Conservation (phyloP, 2,329 filamentous ascomycete genomes). For the Ceratocystis ficicola region DNA sequence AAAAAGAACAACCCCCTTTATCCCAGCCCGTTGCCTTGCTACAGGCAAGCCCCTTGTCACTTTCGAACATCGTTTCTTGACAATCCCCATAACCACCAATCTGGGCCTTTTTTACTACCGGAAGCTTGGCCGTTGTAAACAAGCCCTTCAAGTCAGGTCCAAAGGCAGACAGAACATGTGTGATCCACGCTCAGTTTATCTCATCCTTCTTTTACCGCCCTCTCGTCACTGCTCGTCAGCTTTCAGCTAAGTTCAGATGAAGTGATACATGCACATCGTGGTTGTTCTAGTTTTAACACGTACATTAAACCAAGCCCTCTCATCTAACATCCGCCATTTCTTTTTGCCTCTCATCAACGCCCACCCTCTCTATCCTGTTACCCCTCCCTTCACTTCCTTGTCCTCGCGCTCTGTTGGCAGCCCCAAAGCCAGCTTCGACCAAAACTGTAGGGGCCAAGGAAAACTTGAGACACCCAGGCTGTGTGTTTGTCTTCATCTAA, state of each 20-base stretch:
- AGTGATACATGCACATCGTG: background rate
- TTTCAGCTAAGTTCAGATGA: conserved; percentile 2
- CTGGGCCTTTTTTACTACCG: conserved; percentile 3
- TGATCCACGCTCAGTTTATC: background rate
- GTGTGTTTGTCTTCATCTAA: background rate
- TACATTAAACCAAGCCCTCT: background rate
- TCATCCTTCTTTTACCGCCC: background rate
- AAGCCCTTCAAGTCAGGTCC: background rate
- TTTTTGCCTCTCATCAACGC: background rate
- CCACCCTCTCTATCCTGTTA: background rate
- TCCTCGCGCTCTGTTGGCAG: background rate
- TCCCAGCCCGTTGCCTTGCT: background rate
- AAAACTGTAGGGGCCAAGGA: background rate
- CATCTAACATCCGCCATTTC: conserved; percentile 8
- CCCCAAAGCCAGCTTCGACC: background rate
- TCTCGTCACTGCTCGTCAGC: background rate
- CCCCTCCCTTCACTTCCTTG: background rate
- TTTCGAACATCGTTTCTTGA: background rate
- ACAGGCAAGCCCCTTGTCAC: background rate
- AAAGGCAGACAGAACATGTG: background rate
- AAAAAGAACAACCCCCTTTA: conserved; percentile 3
- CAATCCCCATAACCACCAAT: background rate
- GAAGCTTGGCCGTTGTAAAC: background rate
- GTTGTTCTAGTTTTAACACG: background rate
- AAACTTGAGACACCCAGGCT: background rate